Conservation (phyloP, 2,329 filamentous ascomycete species). For the Curvularia verruculosa region DNA sequence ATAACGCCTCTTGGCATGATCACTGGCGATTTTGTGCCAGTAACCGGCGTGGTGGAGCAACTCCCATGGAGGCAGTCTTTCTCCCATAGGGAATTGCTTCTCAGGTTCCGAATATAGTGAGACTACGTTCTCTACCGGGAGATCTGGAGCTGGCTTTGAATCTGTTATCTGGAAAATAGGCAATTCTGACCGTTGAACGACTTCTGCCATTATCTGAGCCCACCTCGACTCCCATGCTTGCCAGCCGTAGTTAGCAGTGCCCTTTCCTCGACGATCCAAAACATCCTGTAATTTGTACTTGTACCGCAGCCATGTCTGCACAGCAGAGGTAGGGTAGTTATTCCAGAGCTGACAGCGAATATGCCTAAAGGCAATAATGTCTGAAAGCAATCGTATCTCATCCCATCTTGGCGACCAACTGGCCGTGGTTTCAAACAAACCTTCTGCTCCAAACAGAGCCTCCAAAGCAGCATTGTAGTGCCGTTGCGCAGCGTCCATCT, state of each 20-base stretch:
- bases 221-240: slow-evolving; percentile 87
- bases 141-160: slow-evolving; percentile 26
- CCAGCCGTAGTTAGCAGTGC: slow-evolving; percentile 90
- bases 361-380: slow-evolving; percentile 78
- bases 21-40: slow-evolving; percentile 62
- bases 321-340: slow-evolving; percentile 77
- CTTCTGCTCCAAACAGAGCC: slow-evolving; percentile 76
- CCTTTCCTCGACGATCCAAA: slow-evolving; percentile 81
- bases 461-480: slow-evolving; percentile 90
- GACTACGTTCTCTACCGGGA: slow-evolving; percentile 40
- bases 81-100: slow-evolving; percentile 56
- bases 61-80: slow-evolving; percentile 63
- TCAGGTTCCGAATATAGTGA: slow-evolving; percentile 57
- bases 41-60: slow-evolving; percentile 67
- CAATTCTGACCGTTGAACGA: slow-evolving; percentile 61
- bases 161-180: slow-evolving; percentile 50
- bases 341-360: slow-evolving; percentile 84
- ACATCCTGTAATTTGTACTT: slow-evolving; percentile 75
- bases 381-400: slow-evolving; percentile 86
- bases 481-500: slow-evolving; percentile 84
- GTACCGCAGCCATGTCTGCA: slow-evolving; percentile 80
- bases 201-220: slow-evolving; percentile 66
- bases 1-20: slow-evolving; percentile 58
- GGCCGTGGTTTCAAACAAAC: slow-evolving; percentile 82
- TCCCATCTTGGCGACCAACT: slow-evolving; percentile 92